Evolutionary conservation across 1,284 basidiomycete species (phyloP).

Genomic region (Boletus smithii): DNA sequence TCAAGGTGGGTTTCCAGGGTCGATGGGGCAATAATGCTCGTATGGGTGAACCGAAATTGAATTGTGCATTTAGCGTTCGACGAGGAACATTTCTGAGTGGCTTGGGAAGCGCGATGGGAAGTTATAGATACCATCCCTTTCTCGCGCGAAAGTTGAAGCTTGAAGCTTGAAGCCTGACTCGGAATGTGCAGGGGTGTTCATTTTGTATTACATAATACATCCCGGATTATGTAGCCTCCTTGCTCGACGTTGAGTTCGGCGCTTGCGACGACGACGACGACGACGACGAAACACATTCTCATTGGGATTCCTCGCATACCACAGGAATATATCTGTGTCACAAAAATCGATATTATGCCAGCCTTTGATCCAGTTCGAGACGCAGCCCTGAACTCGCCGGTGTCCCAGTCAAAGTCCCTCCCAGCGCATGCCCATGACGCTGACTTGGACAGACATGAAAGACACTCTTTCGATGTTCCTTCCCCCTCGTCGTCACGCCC

Average conservation of each 20-base stretch:
- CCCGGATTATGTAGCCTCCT: background rate
- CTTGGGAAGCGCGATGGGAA: conserved; percentile 40
- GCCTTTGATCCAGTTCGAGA: conserved; percentile 81
- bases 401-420: conserved; percentile 34
- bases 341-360: conserved; percentile 43
- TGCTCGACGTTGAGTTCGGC: conserved; percentile 1
- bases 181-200: background rate
- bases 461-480: conserved; percentile 28
- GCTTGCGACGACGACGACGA: conserved; percentile 17
- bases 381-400: conserved; percentile 69
- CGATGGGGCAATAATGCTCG: background rate
- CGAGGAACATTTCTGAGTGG: conserved; percentile 59
- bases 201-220: conserved; percentile 19
- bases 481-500: conserved; percentile 36
- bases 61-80: conserved; percentile 44
- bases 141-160: background rate
- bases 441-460: conserved; percentile 30
- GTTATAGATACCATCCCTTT: background rate
- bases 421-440: conserved; percentile 26
- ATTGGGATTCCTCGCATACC: background rate
- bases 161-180: background rate
- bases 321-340: conserved; percentile 1
- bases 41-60: background rate
- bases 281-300: conserved; percentile 13
- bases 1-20: conserved; percentile 46